Evolutionary conservation across 2,329 filamentous ascomycete genomes (phyloP), one percentile per base, ranked within the genome.

Genomic region (Chalaropsis ovoidea): DNA sequence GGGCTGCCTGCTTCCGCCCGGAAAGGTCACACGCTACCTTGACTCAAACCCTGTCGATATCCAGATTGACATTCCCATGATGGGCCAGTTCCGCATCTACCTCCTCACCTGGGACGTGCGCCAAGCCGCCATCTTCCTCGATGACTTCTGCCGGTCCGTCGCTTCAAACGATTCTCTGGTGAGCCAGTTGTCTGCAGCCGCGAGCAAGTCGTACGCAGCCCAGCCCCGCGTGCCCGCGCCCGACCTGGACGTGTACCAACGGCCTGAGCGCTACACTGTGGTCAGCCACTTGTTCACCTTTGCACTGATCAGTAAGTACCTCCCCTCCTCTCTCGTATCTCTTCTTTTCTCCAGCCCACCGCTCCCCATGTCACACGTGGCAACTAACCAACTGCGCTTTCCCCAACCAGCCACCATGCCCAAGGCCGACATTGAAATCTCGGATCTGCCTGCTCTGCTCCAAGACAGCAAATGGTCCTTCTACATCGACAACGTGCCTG

Each of bases 11-110:
- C 77, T 88, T 31, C 81, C 85, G 2, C 88, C 88, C 1, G 85
- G 85, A 49, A 87, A 84, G 74, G 87, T 86, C 19, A 88, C 86
- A 0, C 81, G 88, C 35, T 90, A 87, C 72, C 82, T 90, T 63
- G 88, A 92, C 74, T 85, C 87, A 2, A 92, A 91, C 70, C 88
- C 88, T 0, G 83, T 92, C 52, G 86, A 91, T 70, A 77, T 91
- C 35, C 87, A 92, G 72, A 82, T 90, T 5, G 88, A 91, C 71
- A 88, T 91, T 56, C 88, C 88, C 1, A 82, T 90, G 74, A 77
- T 91, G 5, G 86, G 88, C 31, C 88, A 92, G 71, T 92, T 91
- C 77, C 82, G 86, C 61, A 81, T 90, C 58, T 90, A 88, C 73
- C 80, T 91, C 68, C 81, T 92, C 68, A 81, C 84, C 68, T 83